Conservation (phyloP, 176 grass and related monocot species). For the Alloteropsis semialata region DNA sequence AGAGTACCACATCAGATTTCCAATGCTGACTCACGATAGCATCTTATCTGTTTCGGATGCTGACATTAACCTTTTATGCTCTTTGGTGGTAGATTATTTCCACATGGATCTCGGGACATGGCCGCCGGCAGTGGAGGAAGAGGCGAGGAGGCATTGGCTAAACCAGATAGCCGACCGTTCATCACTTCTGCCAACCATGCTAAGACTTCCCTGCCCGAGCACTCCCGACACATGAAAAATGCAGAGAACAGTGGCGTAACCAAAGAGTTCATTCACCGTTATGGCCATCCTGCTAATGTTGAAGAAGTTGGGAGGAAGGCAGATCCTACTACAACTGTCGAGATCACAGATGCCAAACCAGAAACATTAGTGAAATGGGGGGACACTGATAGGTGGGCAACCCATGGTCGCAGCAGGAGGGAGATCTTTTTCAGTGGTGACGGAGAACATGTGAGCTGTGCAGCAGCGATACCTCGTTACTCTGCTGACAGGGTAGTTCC, state of each 20-base stretch:
- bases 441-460: not conserved
- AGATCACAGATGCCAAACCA: not conserved
- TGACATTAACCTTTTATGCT: too few species aligned
- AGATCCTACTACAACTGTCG: not conserved
- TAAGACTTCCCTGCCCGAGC: too few species aligned
- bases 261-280: not conserved
- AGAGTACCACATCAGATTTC: too few species aligned
- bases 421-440: not conserved
- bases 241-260: not conserved
- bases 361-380: not conserved
- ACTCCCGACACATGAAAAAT: too few species aligned
- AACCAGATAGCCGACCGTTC: too few species aligned
- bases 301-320: not conserved
- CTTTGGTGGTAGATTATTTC: too few species aligned
- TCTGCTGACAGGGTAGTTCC: not conserved
- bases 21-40: too few species aligned
- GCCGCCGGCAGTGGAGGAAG: too few species aligned
- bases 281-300: not conserved
- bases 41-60: too few species aligned
- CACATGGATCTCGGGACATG: too few species aligned
- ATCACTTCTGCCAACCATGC: too few species aligned
- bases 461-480: not conserved
- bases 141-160: too few species aligned
- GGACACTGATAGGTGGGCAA: not conserved
- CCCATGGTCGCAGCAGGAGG: not conserved